Evolutionary conservation across 2,329 filamentous ascomycete species (phyloP).

Genomic region (Pseudofabraea citricarpa): DNA sequence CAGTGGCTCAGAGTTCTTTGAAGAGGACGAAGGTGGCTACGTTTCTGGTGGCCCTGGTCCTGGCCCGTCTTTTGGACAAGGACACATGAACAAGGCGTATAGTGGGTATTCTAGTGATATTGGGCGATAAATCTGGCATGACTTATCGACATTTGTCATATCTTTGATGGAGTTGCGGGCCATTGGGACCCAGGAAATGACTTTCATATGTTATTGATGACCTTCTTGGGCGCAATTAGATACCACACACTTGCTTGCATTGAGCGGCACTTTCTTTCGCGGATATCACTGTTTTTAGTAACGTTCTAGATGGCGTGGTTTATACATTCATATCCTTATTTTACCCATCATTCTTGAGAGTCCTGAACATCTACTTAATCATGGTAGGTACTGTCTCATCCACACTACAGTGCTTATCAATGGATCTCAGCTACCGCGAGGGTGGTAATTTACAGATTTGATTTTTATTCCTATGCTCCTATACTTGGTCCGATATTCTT

Average conservation of each 20-base stretch:
- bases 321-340: too few relatives aligned
- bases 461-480: too few relatives aligned
- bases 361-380: too few relatives aligned
- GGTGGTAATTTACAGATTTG: too few relatives aligned
- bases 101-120: constrained; percentile 28
- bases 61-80: constrained; percentile 20
- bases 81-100: constrained; percentile 24
- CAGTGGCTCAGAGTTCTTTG: constrained; percentile 64
- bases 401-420: too few relatives aligned
- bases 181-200: not conserved
- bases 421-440: too few relatives aligned
- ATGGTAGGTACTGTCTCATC: too few relatives aligned
- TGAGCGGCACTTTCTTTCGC: not conserved
- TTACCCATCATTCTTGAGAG: too few relatives aligned
- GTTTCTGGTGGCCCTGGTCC: constrained; percentile 40
- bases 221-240: not conserved
- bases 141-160: not conserved
- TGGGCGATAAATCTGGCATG: constrained; percentile 8
- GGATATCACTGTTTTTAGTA: too few relatives aligned
- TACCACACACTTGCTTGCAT: not conserved
- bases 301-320: too few relatives aligned
- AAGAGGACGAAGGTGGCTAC: constrained; percentile 67
- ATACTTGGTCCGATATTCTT: too few relatives aligned
- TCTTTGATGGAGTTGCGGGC: not conserved
- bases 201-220: constrained; percentile 7